Conservation (phyloP, 192 early-diverging fungal genomes). For the Backusella mclennaniae region DNA sequence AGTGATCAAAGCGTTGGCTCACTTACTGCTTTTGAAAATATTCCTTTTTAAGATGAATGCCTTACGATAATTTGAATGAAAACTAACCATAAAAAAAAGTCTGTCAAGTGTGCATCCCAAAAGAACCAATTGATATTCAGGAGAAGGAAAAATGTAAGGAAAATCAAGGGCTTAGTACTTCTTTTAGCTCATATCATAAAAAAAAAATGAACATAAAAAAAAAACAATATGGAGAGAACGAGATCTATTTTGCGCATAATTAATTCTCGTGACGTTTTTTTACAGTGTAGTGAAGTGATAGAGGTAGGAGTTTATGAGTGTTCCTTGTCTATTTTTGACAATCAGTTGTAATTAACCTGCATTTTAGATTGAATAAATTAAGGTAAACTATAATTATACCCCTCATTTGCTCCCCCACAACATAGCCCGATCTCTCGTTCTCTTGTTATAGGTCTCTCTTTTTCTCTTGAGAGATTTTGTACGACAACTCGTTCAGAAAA, state of each 20-base stretch:
- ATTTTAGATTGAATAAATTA: conserved; percentile 6
- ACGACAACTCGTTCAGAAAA: background rate
- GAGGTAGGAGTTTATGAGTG: conserved; percentile 3
- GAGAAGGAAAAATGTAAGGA: conserved; percentile 9
- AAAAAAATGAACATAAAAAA: background rate
- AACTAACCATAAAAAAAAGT: conserved; percentile 6
- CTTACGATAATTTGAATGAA: conserved; percentile 2
- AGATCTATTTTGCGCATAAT: conserved; percentile 5
- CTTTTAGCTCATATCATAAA: background rate
- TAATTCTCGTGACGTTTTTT: background rate
- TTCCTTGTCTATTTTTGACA: background rate
- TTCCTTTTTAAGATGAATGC: background rate
- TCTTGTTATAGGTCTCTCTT: background rate
- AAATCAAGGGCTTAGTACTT: conserved; percentile 8
- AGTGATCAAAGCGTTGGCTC: background rate
- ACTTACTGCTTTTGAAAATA: background rate
- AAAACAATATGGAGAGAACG: background rate
- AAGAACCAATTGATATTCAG: conserved; percentile 12
- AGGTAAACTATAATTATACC: background rate
- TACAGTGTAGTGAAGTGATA: background rate
- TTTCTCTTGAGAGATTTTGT: background rate
- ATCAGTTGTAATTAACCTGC: conserved; percentile 7
- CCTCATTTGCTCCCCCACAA: background rate
- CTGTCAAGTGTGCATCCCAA: conserved; percentile 10
- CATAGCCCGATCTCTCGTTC: background rate